phyloP scores from a whole-genome alignment of 345 rosid species.

The Rhodomyrtus tomentosa region DNA sequence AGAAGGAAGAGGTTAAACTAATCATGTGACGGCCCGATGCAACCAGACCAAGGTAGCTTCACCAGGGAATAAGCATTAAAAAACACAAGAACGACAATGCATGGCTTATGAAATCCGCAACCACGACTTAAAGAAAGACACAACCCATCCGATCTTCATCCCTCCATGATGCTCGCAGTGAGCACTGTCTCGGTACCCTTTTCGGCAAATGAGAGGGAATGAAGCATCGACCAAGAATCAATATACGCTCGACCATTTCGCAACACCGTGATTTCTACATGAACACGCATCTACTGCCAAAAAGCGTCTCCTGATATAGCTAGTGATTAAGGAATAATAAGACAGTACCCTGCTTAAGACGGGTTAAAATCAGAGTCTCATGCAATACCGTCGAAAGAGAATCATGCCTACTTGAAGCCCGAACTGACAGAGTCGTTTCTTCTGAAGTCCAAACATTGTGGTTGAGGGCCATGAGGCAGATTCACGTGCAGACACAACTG shows the following conservation, averaged over 20 bases:
- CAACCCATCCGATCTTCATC: neutral
- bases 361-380: neutral
- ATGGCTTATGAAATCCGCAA: neutral
- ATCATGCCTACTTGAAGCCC: neutral
- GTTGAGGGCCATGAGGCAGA: neutral
- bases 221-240: neutral
- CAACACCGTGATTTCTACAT: neutral
- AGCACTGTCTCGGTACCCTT: neutral
- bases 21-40: slow-evolving; percentile 30
- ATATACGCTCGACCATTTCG: neutral
- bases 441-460: neutral
- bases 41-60: slow-evolving; percentile 45
- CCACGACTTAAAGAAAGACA: neutral
- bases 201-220: neutral
- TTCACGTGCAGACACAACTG: neutral
- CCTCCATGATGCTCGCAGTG: neutral
- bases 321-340: neutral
- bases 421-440: neutral
- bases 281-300: neutral
- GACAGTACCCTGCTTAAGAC: neutral
- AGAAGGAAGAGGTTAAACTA: slow-evolving; percentile 11
- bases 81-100: slow-evolving; percentile 10
- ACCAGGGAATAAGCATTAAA: slow-evolving; percentile 9
- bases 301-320: neutral
- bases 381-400: neutral